A percentile compares a stretch with the other conserved stretches of the same genome.
Conservation (phyloP, 495 filamentous ascomycete species). For the Immersiella caudata region DNA sequence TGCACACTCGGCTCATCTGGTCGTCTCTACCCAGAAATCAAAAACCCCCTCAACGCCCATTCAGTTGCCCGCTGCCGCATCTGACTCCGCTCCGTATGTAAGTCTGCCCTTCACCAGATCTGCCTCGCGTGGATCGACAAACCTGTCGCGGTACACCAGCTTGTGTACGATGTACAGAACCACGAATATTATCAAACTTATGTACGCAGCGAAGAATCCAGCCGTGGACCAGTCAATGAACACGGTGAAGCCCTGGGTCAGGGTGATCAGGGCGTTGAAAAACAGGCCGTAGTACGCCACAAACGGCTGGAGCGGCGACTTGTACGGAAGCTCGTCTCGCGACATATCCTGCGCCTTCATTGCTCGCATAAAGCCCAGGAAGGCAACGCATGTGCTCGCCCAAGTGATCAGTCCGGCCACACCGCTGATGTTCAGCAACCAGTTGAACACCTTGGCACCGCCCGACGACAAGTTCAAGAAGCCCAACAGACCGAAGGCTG, state of each 20-base stretch:
- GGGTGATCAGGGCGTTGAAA: constrained; percentile 64
- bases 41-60: background rate
- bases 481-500: constrained; percentile 53
- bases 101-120: constrained; percentile 31
- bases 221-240: constrained; percentile 64
- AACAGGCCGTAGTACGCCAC: constrained; percentile 62
- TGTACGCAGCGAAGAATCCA: constrained; percentile 64
- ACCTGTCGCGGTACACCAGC: constrained; percentile 33
- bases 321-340: constrained; percentile 56
- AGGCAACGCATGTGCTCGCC: constrained; percentile 61
- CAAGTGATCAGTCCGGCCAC: constrained; percentile 72
- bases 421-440: constrained; percentile 61
- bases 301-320: constrained; percentile 61
- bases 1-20: background rate
- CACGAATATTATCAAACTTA: constrained; percentile 63
- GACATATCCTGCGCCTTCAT: constrained; percentile 61
- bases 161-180: constrained; percentile 64
- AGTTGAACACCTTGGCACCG: constrained; percentile 59
- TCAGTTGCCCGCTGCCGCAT: background rate
- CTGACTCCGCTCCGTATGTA: constrained; percentile 19
- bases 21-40: background rate
- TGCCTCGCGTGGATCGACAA: constrained; percentile 27
- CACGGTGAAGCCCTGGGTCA: constrained; percentile 71
- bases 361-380: constrained; percentile 63
- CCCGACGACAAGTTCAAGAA: constrained; percentile 56